Conservation (phyloP, 108 stramenopile species). For the Bacterosira constricta region DNA sequence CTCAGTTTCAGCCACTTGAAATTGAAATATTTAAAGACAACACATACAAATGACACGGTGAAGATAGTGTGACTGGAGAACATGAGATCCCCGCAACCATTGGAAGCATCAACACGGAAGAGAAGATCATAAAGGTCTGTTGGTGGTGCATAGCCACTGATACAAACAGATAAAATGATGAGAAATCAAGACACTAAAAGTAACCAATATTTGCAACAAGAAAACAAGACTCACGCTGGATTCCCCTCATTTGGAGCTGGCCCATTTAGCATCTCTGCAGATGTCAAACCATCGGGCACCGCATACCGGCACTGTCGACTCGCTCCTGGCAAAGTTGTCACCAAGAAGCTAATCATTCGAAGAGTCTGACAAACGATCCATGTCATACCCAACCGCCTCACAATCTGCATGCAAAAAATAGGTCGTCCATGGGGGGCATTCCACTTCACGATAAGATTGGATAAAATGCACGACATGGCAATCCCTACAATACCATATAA, state of each 20-base stretch:
- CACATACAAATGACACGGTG: conserved; percentile 23
- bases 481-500: conserved; percentile 20
- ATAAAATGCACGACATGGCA: conserved; percentile 1
- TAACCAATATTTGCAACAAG: background rate
- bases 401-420: conserved; percentile 19
- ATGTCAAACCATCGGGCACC: conserved; percentile 36
- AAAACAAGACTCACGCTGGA: conserved; percentile 6
- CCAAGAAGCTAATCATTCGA: conserved; percentile 25
- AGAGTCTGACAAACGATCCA: conserved; percentile 33
- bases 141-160: conserved; percentile 35
- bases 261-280: conserved; percentile 4
- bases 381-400: conserved; percentile 33
- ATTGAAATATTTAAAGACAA: conserved; percentile 40
- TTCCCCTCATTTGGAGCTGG: conserved; percentile 14
- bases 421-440: conserved; percentile 30
- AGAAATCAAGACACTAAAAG: background rate
- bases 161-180: background rate
- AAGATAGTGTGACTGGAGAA: conserved; percentile 46
- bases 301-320: conserved; percentile 39
- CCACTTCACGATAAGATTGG: conserved; percentile 24
- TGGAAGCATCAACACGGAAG: conserved; percentile 33
- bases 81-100: conserved; percentile 47
- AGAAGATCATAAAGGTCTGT: conserved; percentile 8
- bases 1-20: conserved; percentile 19
- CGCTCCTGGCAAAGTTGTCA: conserved; percentile 39